A percentile compares a stretch with the other conserved stretches of the same genome.
Evolutionary conservation across 345 rosid genomes (phyloP).

Genomic region (Eucalyptus caleyi): DNA sequence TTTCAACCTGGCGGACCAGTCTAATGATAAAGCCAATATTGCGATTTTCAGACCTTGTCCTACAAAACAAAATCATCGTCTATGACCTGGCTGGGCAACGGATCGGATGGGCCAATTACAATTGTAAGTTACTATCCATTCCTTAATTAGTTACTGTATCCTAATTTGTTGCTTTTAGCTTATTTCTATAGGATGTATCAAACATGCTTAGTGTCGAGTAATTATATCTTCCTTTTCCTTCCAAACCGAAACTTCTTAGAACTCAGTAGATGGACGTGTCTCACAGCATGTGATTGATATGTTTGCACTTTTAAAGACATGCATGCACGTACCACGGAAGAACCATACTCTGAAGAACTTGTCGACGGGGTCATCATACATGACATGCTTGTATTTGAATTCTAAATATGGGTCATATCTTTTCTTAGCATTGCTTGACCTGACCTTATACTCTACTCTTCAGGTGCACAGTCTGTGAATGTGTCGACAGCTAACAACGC

Average conservation of each 20-base stretch:
- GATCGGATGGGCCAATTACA: slow-evolving; percentile 80
- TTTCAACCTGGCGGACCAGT: neutral
- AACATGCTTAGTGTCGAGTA: neutral
- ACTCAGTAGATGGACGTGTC: neutral
- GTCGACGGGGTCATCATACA: neutral
- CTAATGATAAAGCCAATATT: neutral
- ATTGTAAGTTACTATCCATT: slow-evolving; percentile 40
- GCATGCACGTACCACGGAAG: neutral
- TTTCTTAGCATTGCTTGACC: neutral
- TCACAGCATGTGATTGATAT: neutral
- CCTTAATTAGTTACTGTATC: neutral
- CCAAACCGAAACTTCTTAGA: neutral
- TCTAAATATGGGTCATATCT: neutral
- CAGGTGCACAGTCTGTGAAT: slow-evolving; percentile 69
- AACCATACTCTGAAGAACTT: neutral
- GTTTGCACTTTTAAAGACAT: neutral
- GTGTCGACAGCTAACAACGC: slow-evolving; percentile 52
- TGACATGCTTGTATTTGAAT: neutral
- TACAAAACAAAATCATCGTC: slow-evolving; percentile 78
- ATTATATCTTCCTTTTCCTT: neutral
- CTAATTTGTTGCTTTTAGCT: neutral
- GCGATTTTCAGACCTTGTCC: slow-evolving; percentile 57
- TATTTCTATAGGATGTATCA: neutral
- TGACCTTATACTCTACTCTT: neutral
- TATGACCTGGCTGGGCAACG: slow-evolving; percentile 76